Base-by-base conservation (phyloP, 176 grass and related monocot species). In the Musa itinerans region DNA sequence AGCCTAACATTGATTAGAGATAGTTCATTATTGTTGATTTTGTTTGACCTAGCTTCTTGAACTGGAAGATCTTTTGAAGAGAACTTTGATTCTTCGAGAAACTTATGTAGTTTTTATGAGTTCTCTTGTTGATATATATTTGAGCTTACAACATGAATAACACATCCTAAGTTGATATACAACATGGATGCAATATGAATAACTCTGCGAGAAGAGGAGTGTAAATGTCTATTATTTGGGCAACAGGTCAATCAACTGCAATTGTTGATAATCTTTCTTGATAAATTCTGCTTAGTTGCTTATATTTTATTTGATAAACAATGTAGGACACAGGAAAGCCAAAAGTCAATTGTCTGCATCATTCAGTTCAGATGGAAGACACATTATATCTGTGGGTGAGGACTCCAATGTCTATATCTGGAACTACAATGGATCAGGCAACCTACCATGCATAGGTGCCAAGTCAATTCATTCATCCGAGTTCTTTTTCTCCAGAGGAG, bases 351-450 rank as follows among this genome's bases (percentile, higher is more conserved):
- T 83, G 12, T 79, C 90, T 5, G 82, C 90, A 10, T 85, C 83
- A n/a, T 80, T 94, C 59, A 93, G 88, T 27, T 93, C 84, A 0
- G 95, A 93, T 7, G 88, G 86, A 0, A 86, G 80, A 65, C 88
- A 93, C 50, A 82, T 98, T 50, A 80, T 98, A 81, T 98, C 90
- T 10, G 66, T 86, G 0, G 86, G 82, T 15, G 80, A 82, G 52
- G 81, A 98, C 80, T 98, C 86, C n/a, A 72, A 88, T 25, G 95
- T 98, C 43, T 92, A 89, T 69, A 94, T 98, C 10, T 94, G 90
- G 90, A 86, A 86, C 75, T 87, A 76, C 1, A 74, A 79, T 21
- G 21, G 16, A 17, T 76, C 71, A 11, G 53, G 27, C 34, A 55
- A 71, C 14, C 20, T 68, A 51, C 19, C 57, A 11, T 75, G 21